Percentiles rank a stretch among this genome's conserved stretches.
Evolutionary conservation across 2,329 filamentous ascomycete genomes (phyloP).

Genomic region (Penicillium sp.): DNA sequence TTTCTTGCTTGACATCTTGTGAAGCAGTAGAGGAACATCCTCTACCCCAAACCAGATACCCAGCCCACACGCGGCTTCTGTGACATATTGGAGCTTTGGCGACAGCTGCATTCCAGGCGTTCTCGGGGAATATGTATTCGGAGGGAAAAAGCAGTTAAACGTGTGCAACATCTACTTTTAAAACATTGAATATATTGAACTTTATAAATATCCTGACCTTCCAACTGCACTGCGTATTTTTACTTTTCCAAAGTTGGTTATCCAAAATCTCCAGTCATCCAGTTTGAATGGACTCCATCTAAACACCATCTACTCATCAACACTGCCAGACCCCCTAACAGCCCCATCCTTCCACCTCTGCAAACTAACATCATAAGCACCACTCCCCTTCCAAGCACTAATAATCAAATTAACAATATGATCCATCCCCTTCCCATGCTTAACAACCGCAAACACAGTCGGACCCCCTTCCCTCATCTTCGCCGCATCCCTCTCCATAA

Average conservation of each 20-base stretch:
- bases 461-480: constrained; percentile 96
- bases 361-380: constrained; percentile 56
- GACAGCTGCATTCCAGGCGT: constrained; percentile 27
- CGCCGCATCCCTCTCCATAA: constrained; percentile 92
- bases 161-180: constrained; percentile 8
- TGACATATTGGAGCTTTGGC: constrained; percentile 18
- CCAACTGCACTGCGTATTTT: background rate
- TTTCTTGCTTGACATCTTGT: constrained; percentile 13
- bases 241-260: background rate
- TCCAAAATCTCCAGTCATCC: background rate
- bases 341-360: constrained; percentile 45
- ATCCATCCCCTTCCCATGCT: constrained; percentile 78
- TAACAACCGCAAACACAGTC: constrained; percentile 96
- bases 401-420: constrained; percentile 85
- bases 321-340: constrained; percentile 33
- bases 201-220: background rate
- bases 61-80: constrained; percentile 18
- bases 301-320: constrained; percentile 25
- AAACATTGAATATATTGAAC: constrained; percentile 7
- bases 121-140: constrained; percentile 19
- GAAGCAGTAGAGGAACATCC: constrained; percentile 4
- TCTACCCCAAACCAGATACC: constrained; percentile 20
- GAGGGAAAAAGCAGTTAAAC: constrained; percentile 17
- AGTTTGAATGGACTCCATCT: background rate
- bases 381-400: constrained; percentile 89